Base-by-base conservation (phyloP, 495 filamentous ascomycete genomes). In the Tetracladium setigerum region DNA sequence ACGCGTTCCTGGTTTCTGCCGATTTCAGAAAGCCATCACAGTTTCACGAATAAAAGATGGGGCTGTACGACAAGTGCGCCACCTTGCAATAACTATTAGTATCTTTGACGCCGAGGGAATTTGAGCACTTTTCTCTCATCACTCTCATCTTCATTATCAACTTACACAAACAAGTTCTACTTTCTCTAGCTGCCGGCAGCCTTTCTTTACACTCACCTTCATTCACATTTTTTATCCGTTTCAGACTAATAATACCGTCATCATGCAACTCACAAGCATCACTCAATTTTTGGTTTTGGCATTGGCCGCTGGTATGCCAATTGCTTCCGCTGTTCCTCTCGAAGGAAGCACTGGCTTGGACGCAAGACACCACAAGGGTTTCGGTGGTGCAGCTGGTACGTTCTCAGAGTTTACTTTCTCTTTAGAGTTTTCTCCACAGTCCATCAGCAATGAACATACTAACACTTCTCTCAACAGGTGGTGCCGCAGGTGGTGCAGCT, bases 291-390 rank as follows among this genome's bases (percentile, higher is more conserved):
- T 43, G 8, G 15, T 27, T 30, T 14, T 43, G 11, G 41, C 22
- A 22, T 43, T 43, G 41, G 31, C 30, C 30, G 33, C 42, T 34
- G 42, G 42, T 16, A 44, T 45, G 9, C 35, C 31, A 27, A 34
- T 4, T 24, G 4, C 6, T 36, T 45, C 30, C 33, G 17, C 17
- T 1, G 11, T 30, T 45, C 11, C 33, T 45, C 42, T 22, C 14
- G 42, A 45, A 2, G 13, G 30, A 45, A 17, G 30, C 17, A 12
- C 22, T 14, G 42, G 30, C 30, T 45, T 45, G 42, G 14, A 11
- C 18, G 30, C 42, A 36, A 30, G 42, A 19, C 42, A 45, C 30
- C 42, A 45, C 30, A 45, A 45, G 17, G 42, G 42, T 30, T 30
- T 17, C 11, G 42, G 42, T 16, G 42, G 42, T 45, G 42, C 14